Evolutionary conservation across 1,139 yeast genomes (phyloP).

Genomic region (Zhuliangozyma parablackwelliae): DNA sequence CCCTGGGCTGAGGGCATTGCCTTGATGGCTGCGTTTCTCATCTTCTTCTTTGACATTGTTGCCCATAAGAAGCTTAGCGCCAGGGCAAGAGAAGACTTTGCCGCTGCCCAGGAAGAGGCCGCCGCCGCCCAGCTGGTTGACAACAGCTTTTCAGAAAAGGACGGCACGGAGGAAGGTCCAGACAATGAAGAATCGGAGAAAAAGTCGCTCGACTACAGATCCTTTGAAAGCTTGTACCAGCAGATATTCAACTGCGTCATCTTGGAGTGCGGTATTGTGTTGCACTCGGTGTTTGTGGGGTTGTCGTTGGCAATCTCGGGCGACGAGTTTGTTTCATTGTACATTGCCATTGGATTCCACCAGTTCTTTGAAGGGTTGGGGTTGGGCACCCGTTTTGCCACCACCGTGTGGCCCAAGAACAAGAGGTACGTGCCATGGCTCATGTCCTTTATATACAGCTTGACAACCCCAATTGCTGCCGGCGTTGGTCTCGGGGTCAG

Average conservation of each 20-base stretch:
- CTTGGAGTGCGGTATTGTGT: constrained; percentile 37
- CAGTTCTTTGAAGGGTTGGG: constrained; percentile 42
- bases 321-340: constrained; percentile 30
- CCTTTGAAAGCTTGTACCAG: constrained; percentile 7
- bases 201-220: neutral
- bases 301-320: constrained; percentile 37
- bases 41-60: constrained; percentile 27
- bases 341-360: constrained; percentile 36
- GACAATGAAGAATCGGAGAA: neutral
- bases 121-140: too few species aligned
- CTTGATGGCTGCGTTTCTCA: constrained; percentile 26
- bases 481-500: constrained; percentile 37
- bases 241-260: constrained; percentile 23
- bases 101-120: too few species aligned
- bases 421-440: constrained; percentile 31
- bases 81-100: constrained; percentile 5
- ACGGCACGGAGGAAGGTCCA: neutral
- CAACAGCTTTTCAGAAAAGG: neutral
- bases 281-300: constrained; percentile 41
- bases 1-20: constrained; percentile 34
- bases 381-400: constrained; percentile 37
- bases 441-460: constrained; percentile 25
- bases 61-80: constrained; percentile 20
- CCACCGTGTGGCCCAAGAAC: constrained; percentile 30
- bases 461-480: constrained; percentile 34